A percentile compares a stretch with the other conserved stretches of the same genome.
These are phyloP conservation scores for Raddia guianensis DNA, from an alignment of 176 grass and related monocot genomes.

Conservation along the genomic window DNA sequence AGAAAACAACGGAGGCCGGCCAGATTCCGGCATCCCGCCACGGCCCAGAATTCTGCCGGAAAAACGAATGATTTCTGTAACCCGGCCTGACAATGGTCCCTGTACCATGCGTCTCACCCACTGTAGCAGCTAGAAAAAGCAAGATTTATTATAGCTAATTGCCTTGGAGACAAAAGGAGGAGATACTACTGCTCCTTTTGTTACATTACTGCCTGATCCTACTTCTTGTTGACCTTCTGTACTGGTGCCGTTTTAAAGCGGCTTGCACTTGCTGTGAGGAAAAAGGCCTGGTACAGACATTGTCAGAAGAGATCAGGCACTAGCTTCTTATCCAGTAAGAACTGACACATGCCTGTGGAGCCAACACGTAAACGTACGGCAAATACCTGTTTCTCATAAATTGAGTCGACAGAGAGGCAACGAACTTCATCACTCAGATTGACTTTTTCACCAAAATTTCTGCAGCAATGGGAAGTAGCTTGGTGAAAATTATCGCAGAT, in stretches of 20 bases:
- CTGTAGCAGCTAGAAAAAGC: not conserved
- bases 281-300: slow-evolving; percentile 31
- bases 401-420: slow-evolving; percentile 50
- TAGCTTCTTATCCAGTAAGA: slow-evolving; percentile 49
- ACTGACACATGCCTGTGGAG: slow-evolving; percentile 38
- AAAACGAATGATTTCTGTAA: slow-evolving; percentile 31
- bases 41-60: slow-evolving; percentile 38
- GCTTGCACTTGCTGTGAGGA: slow-evolving; percentile 22
- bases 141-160: not conserved
- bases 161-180: not conserved
- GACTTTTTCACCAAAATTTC: slow-evolving; percentile 17
- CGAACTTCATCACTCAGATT: slow-evolving; percentile 43
- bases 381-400: slow-evolving; percentile 49
- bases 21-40: slow-evolving; percentile 25
- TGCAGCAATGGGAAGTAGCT: not conserved
- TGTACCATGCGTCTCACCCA: not conserved
- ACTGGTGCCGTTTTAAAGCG: slow-evolving; percentile 12
- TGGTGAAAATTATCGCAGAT: slow-evolving; percentile 46
- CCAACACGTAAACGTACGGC: slow-evolving; percentile 31
- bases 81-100: slow-evolving; percentile 11
- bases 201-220: slow-evolving; percentile 27
- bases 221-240: not conserved
- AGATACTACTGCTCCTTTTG: not conserved
- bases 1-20: not conserved
- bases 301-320: slow-evolving; percentile 49